Conservation (phyloP, 176 grass and related monocot species). For the Carex pumila region DNA sequence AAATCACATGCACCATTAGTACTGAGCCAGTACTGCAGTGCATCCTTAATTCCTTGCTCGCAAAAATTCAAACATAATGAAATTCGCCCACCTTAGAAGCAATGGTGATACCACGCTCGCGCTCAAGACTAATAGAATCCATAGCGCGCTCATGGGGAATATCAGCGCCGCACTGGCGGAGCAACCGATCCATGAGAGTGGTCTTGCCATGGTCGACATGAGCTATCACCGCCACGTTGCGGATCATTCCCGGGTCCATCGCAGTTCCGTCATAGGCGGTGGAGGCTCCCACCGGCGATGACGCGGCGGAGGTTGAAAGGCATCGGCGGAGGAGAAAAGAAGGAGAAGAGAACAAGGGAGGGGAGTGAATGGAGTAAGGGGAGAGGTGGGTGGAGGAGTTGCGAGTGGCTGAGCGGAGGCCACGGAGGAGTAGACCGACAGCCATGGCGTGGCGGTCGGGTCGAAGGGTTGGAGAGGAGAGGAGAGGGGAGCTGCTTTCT, state of each 20-base stretch:
- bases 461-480: constrained; percentile 6
- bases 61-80: not conserved
- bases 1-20: not conserved
- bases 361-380: not conserved
- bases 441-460: constrained; percentile 37
- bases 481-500: constrained; percentile 14
- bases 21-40: not conserved
- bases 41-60: not conserved
- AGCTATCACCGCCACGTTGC: constrained; percentile 92
- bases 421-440: constrained; percentile 58
- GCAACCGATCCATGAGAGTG: constrained; percentile 93
- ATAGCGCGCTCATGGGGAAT: constrained; percentile 92
- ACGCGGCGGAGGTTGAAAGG: constrained; percentile 29
- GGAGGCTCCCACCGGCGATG: constrained; percentile 11
- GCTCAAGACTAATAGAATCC: constrained; percentile 90
- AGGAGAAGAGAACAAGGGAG: constrained; percentile 24
- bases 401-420: constrained; percentile 44
- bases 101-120: constrained; percentile 88
- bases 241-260: constrained; percentile 54
- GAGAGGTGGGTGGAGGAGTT: not conserved
- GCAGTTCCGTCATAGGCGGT: constrained; percentile 6
- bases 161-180: constrained; percentile 84
- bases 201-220: constrained; percentile 99
- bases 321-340: constrained; percentile 38
- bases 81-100: constrained; percentile 57